Evolutionary conservation across 2,329 filamentous ascomycete genomes (phyloP).

Genomic region (Thielaviopsis populi): DNA sequence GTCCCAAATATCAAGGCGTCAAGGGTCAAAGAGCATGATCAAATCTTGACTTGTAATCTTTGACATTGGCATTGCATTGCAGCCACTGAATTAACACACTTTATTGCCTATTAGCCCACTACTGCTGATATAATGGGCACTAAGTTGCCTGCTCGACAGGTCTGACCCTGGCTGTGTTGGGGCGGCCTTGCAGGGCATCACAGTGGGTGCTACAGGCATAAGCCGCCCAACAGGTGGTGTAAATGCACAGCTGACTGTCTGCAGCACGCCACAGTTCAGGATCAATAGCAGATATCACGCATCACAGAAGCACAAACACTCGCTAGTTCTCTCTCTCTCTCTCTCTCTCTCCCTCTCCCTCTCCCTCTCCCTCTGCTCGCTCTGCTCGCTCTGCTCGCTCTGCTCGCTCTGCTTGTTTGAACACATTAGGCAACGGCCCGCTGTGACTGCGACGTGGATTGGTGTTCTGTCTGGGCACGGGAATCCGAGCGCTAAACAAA

Average conservation of each 20-base stretch:
- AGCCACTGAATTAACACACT: not conserved
- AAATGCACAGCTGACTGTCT: too few species aligned
- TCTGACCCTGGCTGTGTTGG: not conserved
- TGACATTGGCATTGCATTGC: too few species aligned
- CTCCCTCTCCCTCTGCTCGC: not conserved
- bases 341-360: not conserved
- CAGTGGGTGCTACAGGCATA: too few species aligned
- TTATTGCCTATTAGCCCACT: not conserved
- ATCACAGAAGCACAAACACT: too few species aligned
- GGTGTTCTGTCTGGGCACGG: not conserved
- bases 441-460: not conserved
- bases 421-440: not conserved
- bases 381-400: not conserved
- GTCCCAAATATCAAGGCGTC: not conserved
- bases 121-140: not conserved
- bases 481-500: conserved; percentile 1
- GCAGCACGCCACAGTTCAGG: too few species aligned
- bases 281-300: too few species aligned
- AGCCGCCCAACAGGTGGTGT: too few species aligned
- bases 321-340: too few species aligned
- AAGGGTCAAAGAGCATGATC: too few species aligned
- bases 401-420: not conserved
- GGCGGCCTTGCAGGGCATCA: too few species aligned
- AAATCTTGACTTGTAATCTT: too few species aligned
- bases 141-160: not conserved